Conservation (phyloP, 768 basidiomycete species). For the Podaxis sp. region DNA sequence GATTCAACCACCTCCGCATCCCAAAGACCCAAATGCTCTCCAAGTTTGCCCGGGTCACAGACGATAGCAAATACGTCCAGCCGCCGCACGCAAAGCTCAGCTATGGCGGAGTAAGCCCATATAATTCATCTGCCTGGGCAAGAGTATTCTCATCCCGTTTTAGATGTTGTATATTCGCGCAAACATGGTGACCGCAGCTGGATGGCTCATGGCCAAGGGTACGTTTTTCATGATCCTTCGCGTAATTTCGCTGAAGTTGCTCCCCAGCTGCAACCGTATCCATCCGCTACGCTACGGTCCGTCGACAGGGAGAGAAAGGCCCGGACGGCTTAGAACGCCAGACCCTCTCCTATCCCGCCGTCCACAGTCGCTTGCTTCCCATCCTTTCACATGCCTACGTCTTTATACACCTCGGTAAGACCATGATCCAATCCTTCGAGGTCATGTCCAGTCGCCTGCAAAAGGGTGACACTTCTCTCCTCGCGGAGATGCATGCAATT, state of each 20-base stretch:
- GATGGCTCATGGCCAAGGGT: constrained; percentile 68
- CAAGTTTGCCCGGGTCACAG: constrained; percentile 65
- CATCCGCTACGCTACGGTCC: constrained; percentile 68
- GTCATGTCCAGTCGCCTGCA: constrained; percentile 44
- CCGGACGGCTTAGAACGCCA: constrained; percentile 56
- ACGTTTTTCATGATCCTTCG: neutral
- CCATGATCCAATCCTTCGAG: constrained; percentile 49
- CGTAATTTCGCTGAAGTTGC: neutral
- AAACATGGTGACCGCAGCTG: constrained; percentile 56
- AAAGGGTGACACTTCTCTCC: constrained; percentile 51
- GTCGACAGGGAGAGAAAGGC: constrained; percentile 58
- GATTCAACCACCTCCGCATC: constrained; percentile 61
- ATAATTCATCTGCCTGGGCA: neutral
- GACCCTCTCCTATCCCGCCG: constrained; percentile 68
- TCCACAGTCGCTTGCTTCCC: constrained; percentile 69
- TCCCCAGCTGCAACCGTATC: constrained; percentile 52
- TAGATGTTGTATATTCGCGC: constrained; percentile 77
- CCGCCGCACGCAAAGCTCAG: constrained; percentile 73
- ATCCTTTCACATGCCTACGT: constrained; percentile 66
- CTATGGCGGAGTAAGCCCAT: constrained; percentile 61
- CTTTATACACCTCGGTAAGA: constrained; percentile 58
- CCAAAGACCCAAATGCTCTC: constrained; percentile 72
- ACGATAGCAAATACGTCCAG: constrained; percentile 57
- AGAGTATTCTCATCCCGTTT: neutral
- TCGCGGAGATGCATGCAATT: constrained; percentile 70